Evolutionary conservation across 164 flowering plant species (phyloP), one percentile per base, ranked within the genome.

Genomic region (Paratinospora sagittata): DNA sequence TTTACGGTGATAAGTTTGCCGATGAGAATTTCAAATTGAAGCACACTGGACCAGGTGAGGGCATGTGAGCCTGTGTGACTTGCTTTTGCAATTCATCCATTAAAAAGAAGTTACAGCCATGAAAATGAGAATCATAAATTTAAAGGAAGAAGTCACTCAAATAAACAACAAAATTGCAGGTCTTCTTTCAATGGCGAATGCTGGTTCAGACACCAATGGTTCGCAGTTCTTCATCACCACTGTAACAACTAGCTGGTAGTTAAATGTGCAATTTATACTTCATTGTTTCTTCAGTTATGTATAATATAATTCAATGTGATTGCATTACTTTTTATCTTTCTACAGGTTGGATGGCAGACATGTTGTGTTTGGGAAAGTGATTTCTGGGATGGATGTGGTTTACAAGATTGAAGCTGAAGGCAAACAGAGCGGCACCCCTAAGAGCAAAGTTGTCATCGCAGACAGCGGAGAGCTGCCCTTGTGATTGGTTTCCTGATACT

Each of bases 151-250:
- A n/a, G 23, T 2, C 21, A n/a, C n/a, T n/a, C n/a, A 41, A 45
- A 4, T 6, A 55, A 55, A 21, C 10, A 55, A n/a, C 9, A 19
- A n/a, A 8, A 41, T 39, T 71, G 37, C 77, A 95, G 98, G 97
- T 11, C 45, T 85, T 64, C 78, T 95, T 33, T 95, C 99, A 23
- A 92, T 91, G 99, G 99, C 99, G 66, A 95, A 95, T 85, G 87
- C 99, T 69, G 99, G 99, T 60, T 74, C 73, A 12, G 90, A 95
- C 80, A 91, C 94, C 63, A 95, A 92, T 63, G 99, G 99, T 36
- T 95, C 97, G 9, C 99, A 95, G 72, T 95, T 95, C 81, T 95
- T 95, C 87, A 91, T 95, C 62, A 95, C 99, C 17, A 95, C 99
- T 52, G 97, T 92, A 65, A 88, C 91, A 68, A 95, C 99, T 62